These are phyloP conservation scores for Cutaneotrichosporon cutaneum DNA, from an alignment of 1,284 basidiomycete species.

Conservation along the genomic window DNA sequence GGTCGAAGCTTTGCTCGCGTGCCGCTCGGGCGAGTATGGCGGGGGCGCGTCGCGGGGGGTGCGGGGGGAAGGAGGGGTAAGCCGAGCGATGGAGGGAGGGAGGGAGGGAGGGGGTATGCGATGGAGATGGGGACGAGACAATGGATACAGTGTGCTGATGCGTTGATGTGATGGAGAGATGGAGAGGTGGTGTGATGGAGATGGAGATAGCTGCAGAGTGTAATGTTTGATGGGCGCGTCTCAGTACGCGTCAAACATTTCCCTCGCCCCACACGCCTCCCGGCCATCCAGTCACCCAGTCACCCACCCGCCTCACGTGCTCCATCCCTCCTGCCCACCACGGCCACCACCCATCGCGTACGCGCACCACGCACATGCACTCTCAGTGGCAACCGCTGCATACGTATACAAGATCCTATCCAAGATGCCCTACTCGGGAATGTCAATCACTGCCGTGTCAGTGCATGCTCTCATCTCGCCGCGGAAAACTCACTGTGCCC, in stretches of 20 bases:
- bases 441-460: conserved; percentile 24
- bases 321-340: too few relatives aligned
- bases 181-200: too few relatives aligned
- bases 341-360: neutral
- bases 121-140: too few relatives aligned
- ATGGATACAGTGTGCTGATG: too few relatives aligned
- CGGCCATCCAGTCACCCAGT: neutral
- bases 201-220: too few relatives aligned
- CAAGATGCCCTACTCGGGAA: conserved; percentile 19
- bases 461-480: neutral
- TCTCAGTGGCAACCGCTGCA: neutral
- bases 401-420: conserved; percentile 13
- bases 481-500: conserved; percentile 67
- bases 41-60: too few relatives aligned
- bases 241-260: neutral
- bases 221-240: too few relatives aligned
- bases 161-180: neutral
- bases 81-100: neutral
- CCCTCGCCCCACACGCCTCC: neutral
- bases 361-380: neutral
- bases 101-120: neutral
- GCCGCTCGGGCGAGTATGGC: neutral
- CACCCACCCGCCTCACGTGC: too few relatives aligned
- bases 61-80: too few relatives aligned
- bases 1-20: neutral